Evolutionary conservation across 805 yeast genomes (phyloP), one percentile per base, ranked within the genome.

Genomic region (Saccharomycopsis schoenii): DNA sequence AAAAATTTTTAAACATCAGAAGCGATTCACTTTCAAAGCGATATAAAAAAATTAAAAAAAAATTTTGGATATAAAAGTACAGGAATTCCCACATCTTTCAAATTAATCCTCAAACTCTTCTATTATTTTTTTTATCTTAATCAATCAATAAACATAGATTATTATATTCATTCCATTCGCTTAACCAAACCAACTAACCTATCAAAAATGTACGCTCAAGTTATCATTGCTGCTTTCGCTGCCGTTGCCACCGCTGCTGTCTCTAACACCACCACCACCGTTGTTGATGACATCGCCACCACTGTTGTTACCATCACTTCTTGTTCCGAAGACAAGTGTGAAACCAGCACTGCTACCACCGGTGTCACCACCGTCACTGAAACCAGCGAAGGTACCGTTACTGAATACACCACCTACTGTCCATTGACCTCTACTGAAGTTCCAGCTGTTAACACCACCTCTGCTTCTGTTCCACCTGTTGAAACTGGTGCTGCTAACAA

Each of bases 241-340:
- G 61, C 60, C 52, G 29, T 56, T 52, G 63, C 61, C 50, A 43
- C 61, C 39, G 34, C 58, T 58, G 61, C 65, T 54, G 57, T 43
- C 25, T 55, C 50, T 39, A 34, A 36, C 54, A 60, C 58, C 61
- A 54, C 51, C 43, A 57, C 62, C 29, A 52, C 65, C 42, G 64
- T 60, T 36, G 64, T 60, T 52, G 60, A 64, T 52, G 65, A 66
- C 57, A 42, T 66, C 55, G 58, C 65, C 21, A 58, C 64, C 57
- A 72, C 73, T 43, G 65, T 72, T 57, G 62, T 74, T 56, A 67
- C 71, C 42, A 51, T 67, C 58, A 69, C 71, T 21, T 65, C 70
- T 55, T 69, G 71, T 63, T 56, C 64, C 39, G 57, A 66, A 24
- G 55, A 66, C 60, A 60, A 34, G 11, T 69, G 72, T 64, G 55